Conservation (phyloP, 768 basidiomycete species). For the Leucocoprinus birnbaumii region DNA sequence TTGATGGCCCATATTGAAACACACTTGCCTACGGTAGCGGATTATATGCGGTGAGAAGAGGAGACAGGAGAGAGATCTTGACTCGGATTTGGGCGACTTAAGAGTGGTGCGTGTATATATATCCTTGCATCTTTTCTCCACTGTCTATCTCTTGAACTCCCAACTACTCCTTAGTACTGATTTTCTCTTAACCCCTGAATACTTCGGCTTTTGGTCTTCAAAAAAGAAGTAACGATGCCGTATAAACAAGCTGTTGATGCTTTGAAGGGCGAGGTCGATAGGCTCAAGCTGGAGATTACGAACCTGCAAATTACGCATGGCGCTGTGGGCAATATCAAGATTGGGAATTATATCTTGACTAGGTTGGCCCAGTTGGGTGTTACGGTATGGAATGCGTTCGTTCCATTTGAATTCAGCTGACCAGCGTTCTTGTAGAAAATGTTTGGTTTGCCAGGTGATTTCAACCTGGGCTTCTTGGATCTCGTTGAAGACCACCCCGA, state of each 20-base stretch:
- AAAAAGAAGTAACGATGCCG: slow-evolving; percentile 12
- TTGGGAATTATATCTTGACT: slow-evolving; percentile 61
- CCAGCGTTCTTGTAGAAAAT: slow-evolving; percentile 48
- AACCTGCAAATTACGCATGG: slow-evolving; percentile 35
- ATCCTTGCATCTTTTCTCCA: slow-evolving; percentile 6
- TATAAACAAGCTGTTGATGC: slow-evolving; percentile 14
- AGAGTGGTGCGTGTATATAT: slow-evolving; percentile 10
- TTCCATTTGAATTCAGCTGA: not conserved
- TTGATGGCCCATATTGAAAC: slow-evolving; percentile 1
- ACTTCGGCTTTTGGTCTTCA: not conserved
- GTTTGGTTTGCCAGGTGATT: slow-evolving; percentile 89
- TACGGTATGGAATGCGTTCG: slow-evolving; percentile 31
- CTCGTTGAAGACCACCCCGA: slow-evolving; percentile 74
- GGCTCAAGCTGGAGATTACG: slow-evolving; percentile 44
- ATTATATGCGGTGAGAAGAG: too few relatives aligned
- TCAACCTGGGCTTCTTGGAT: slow-evolving; percentile 76
- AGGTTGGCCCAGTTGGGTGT: slow-evolving; percentile 65
- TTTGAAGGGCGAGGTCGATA: slow-evolving; percentile 28
- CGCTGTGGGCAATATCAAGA: slow-evolving; percentile 36
- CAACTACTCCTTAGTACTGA: too few relatives aligned
- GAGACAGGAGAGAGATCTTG: too few relatives aligned
- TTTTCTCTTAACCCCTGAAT: slow-evolving; percentile 1
- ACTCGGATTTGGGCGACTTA: too few relatives aligned
- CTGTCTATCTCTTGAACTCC: not conserved
- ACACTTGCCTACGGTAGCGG: too few relatives aligned